Percentiles rank a stretch among this genome's conserved stretches.
Conservation (phyloP, 169 alveolate species). For the Plasmodium knowlesi region DNA sequence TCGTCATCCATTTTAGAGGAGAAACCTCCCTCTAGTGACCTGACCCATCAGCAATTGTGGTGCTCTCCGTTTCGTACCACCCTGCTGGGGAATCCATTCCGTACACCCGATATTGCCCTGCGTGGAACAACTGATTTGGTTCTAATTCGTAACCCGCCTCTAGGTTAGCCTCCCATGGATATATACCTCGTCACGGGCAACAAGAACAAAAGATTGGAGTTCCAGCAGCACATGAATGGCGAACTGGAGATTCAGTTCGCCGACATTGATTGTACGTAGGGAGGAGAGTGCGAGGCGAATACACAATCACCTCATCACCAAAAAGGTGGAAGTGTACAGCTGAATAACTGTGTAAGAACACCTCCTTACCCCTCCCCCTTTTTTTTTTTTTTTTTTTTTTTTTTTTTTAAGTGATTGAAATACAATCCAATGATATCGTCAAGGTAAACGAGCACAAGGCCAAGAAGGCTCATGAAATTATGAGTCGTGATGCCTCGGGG, state of each 20-base stretch:
- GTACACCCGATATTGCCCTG: neutral
- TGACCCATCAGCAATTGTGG: neutral
- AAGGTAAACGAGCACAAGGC: conserved; percentile 40
- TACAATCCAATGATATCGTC: conserved; percentile 49
- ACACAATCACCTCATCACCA: neutral
- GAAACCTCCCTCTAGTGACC: neutral
- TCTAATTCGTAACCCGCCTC: neutral
- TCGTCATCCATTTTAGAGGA: neutral
- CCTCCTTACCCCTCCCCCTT: neutral
- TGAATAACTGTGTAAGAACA: neutral
- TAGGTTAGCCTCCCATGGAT: neutral
- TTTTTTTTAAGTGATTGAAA: conserved; percentile 18
- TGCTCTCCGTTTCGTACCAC: neutral
- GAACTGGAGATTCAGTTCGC: conserved; percentile 23
- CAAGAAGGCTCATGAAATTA: conserved; percentile 29
- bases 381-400: no score
- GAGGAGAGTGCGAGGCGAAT: neutral
- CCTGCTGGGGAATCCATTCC: no score
- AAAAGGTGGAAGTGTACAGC: no score
- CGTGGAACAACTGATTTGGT: neutral
- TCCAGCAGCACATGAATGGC: conserved; percentile 1
- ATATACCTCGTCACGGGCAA: conserved; percentile 39
- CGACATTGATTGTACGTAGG: conserved; percentile 33
- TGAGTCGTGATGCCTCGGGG: neutral
- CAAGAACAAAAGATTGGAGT: conserved; percentile 21